Base-by-base conservation (phyloP, 176 grass and related monocot genomes). In the Aechmea fasciata region DNA sequence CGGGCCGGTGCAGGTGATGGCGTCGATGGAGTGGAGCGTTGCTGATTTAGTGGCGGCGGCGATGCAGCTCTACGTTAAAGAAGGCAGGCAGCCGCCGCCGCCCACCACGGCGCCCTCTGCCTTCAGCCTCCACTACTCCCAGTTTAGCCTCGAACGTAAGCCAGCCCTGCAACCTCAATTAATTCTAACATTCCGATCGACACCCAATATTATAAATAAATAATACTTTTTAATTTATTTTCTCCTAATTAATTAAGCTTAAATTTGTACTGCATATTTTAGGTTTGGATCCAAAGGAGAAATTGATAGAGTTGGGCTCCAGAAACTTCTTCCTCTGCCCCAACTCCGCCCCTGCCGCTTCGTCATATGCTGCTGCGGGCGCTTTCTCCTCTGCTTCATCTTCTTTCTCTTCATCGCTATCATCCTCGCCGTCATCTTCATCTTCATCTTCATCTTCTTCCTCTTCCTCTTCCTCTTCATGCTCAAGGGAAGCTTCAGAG, bases 301-400 rank as follows among this genome's bases (percentile, higher is more conserved):
- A 85, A 48, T 67, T 93, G 18, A 77, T 92, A 68, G 77, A 72
- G n/a, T 79, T 87, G 75, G 94, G 89, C 12, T 90, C 94, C 54
- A 85, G 94, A 48, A 93, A 86, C 82, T 99, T 99, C 84, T 99
- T 99, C 81, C 87, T 99, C 41, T 99, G 94, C 13, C 74, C 77
- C 19, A 93, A 81, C 55, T 68, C 69, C 10, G 14, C n/a, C 23
- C 11, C 15, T 62, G 49, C 47, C 18, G 48, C 28, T 74, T 55
- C 29, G 13, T 54, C 74, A 49, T 65, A 71, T 52, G 77, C 70
- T 23, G 22, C 22, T 17, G 62, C 55, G 10, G 81, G 62, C 48
- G 51, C 53, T 26, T 3, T 50, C 7, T 14, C 66, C 17, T 51
- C 88, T 10, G 68, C 80, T 2, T 79, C 83, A 9, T 78, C 78